Percentiles rank a stretch among this genome's conserved stretches.
Evolutionary conservation across 2,329 filamentous ascomycete genomes (phyloP).

Genomic region (Nothophoma quercina): DNA sequence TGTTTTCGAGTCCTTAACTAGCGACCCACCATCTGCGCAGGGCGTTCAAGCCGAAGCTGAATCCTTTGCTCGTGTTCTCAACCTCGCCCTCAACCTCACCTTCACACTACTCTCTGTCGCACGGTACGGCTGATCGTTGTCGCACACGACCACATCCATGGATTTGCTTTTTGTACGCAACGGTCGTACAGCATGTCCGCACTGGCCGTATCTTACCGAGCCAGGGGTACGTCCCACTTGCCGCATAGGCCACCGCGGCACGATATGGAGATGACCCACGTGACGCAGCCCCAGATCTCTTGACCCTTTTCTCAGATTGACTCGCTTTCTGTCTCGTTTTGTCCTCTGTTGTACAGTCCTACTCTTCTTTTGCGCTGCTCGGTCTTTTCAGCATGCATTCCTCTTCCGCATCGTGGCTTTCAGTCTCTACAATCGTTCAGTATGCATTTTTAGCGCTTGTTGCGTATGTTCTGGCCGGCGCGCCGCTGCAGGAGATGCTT

Average conservation of each 20-base stretch:
- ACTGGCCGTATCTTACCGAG: slow-evolving; percentile 3
- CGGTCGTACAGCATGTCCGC: background rate
- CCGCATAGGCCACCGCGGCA: slow-evolving; percentile 1
- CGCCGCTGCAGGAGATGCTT: slow-evolving; percentile 38
- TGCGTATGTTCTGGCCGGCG: slow-evolving; percentile 47
- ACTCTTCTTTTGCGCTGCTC: background rate
- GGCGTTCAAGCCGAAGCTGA: too few species aligned
- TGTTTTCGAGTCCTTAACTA: too few species aligned
- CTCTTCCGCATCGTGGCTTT: background rate
- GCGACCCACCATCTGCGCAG: too few species aligned
- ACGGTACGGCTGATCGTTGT: background rate
- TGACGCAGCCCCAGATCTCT: background rate
- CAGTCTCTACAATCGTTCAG: slow-evolving; percentile 27
- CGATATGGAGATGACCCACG: background rate
- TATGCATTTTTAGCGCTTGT: slow-evolving; percentile 40
- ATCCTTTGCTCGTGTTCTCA: too few species aligned
- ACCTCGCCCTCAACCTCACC: background rate
- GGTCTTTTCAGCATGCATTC: background rate
- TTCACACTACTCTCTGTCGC: slow-evolving; percentile 1
- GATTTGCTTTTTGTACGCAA: background rate
- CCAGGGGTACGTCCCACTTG: background rate
- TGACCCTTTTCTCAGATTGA: background rate
- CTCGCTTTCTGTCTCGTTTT: background rate
- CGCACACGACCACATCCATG: too few species aligned
- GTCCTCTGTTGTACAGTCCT: background rate